These are phyloP conservation scores for Rhazya stricta DNA, from an alignment of 257 asterid species.

Conservation along the genomic window DNA sequence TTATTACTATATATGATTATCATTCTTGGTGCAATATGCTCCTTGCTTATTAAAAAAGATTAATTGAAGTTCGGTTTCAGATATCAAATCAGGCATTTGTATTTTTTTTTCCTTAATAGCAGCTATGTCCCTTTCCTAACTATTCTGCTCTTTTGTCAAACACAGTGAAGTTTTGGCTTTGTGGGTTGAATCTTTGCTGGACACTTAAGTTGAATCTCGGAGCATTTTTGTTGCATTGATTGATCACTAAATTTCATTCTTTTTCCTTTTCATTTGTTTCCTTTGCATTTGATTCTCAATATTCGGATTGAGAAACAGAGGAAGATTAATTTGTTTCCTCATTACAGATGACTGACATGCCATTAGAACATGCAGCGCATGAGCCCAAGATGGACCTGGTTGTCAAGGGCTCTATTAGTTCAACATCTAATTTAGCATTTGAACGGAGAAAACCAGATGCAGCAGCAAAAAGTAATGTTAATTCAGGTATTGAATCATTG, in stretches of 20 bases:
- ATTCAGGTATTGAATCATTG: constrained; percentile 26
- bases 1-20: background rate
- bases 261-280: too few species aligned
- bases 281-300: too few species aligned
- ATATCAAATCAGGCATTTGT: background rate
- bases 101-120: too few species aligned
- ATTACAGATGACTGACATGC: constrained; percentile 36
- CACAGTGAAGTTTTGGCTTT: background rate
- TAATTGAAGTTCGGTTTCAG: background rate
- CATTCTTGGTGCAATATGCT: background rate
- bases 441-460: constrained; percentile 26
- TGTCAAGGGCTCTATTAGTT: constrained; percentile 17
- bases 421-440: constrained; percentile 30
- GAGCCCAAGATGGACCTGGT: constrained; percentile 24
- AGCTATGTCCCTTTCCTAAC: background rate
- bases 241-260: too few species aligned
- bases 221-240: too few species aligned
- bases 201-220: too few species aligned
- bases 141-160: background rate
- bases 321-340: background rate
- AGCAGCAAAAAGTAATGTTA: constrained; percentile 12
- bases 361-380: constrained; percentile 21
- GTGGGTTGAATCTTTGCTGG: too few species aligned
- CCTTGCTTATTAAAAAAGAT: background rate
- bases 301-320: too few species aligned